These are phyloP conservation scores for Pisolithus sp. DNA, from an alignment of 768 basidiomycete species.

Conservation along the genomic window DNA sequence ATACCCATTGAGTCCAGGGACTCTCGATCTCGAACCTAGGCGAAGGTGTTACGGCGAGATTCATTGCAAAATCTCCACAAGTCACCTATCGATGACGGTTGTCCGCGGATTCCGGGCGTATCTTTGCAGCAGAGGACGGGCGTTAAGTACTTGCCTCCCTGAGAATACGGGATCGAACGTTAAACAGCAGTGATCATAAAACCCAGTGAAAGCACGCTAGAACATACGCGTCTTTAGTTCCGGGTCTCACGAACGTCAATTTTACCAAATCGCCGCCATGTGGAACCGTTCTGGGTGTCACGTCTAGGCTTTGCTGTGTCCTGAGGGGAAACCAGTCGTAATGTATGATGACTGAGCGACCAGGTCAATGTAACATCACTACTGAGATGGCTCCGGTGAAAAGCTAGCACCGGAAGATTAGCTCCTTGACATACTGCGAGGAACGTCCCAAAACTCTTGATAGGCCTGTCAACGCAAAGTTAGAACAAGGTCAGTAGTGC, in stretches of 20 bases:
- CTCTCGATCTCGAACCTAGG: not conserved
- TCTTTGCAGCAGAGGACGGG: no score
- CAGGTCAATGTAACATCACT: not conserved
- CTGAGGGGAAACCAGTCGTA: no score
- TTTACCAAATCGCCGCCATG: no score
- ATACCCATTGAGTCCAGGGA: not conserved
- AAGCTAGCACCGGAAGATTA: not conserved
- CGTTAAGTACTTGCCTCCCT: no score
- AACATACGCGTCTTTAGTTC: no score
- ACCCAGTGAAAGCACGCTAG: no score
- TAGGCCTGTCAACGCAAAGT: not conserved
- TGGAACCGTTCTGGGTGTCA: no score
- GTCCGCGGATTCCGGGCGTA: no score
- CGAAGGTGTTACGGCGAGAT: not conserved
- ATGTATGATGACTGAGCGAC: not conserved
- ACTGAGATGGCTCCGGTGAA: not conserved
- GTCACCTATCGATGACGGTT: not conserved
- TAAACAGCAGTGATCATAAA: no score
- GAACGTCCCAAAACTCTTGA: not conserved
- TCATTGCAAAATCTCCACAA: not conserved
- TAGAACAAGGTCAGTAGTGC: not conserved
- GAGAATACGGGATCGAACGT: no score
- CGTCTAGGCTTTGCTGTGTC: no score
- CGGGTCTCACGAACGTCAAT: no score
- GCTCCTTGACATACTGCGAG: not conserved